Base-by-base conservation (phyloP, 805 yeast genomes). In the Candida alai region DNA sequence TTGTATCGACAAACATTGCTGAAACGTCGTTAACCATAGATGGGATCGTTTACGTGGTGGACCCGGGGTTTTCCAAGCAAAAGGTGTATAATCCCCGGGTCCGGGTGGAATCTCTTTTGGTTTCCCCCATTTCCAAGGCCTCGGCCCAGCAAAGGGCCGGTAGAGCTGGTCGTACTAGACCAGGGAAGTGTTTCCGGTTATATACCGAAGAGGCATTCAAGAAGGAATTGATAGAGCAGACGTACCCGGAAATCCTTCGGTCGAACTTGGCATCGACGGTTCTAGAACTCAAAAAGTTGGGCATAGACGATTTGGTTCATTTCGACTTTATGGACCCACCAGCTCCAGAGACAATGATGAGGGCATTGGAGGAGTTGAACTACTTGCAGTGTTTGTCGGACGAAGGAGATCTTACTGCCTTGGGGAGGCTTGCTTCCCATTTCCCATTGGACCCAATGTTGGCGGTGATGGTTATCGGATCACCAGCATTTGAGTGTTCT, bases 281-380 rank as follows among this genome's bases (percentile, higher is more conserved):
- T 22, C 65, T 90, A 43, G 95, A 93, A 57, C 71, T 90, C 60
- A 93, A 93, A 58, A 93, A 93, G 61, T 74, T 93, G 44, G 97
- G 97, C 10, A 75, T 90, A 44, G 95, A 93, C 55, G 97, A 90
- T 63, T 75, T 90, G 52, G 98, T 93, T 24, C 97, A 90, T 62
- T 90, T 90, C 54, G 98, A 93, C 58, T 90, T 93, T 56, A 90
- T 90, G 95, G 98, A 90, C 55, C 97, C 98, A 6, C 98, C 98
- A 10, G 97, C 97, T 2, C 98, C 98, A 7, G 98, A 90, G 61
- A 93, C 98, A 5, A 93, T 90, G 98, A 93, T 93, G 98, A 75
- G 98, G 57, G 97, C 97, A 0, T 68, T 90, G 43, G 98, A 90
- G 60, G 98, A 90, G 59, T 72, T 90, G 51, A 89, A 93, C 55